A percentile compares a stretch with the other conserved stretches of the same genome.
phyloP scores from a whole-genome alignment of 2,329 filamentous ascomycete species.

The Simplicillium sp. region DNA sequence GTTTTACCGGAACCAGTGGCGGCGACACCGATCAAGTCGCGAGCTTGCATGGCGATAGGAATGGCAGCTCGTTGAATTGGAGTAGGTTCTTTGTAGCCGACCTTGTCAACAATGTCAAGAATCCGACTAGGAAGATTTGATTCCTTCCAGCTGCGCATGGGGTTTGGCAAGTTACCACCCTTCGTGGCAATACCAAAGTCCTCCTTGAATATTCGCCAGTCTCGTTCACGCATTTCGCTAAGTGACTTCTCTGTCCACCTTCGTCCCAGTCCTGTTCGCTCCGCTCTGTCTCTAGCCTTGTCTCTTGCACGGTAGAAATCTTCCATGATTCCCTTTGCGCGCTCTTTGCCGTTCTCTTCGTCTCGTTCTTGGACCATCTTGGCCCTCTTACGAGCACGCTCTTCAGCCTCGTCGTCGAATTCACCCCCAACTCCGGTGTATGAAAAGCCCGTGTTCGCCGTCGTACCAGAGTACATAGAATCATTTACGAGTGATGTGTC shows the following conservation, averaged over 20 bases:
- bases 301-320: slow-evolving; percentile 58
- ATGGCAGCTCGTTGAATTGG: slow-evolving; percentile 92
- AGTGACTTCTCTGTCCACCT: slow-evolving; percentile 94
- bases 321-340: slow-evolving; percentile 73
- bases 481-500: slow-evolving; percentile 67
- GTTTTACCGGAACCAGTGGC: slow-evolving; percentile 98
- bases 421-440: slow-evolving; percentile 40
- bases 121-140: slow-evolving; percentile 69
- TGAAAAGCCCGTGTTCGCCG: slow-evolving; percentile 19
- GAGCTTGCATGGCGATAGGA: slow-evolving; percentile 82
- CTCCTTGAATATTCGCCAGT: slow-evolving; percentile 99
- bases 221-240: slow-evolving; percentile 89
- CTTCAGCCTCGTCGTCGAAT: slow-evolving; percentile 46
- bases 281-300: slow-evolving; percentile 62
- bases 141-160: slow-evolving; percentile 91
- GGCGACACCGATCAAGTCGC: slow-evolving; percentile 96
- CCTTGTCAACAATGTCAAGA: slow-evolving; percentile 70
- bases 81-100: slow-evolving; percentile 86
- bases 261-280: slow-evolving; percentile 70
- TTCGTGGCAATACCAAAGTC: slow-evolving; percentile 96
- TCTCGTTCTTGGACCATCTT: slow-evolving; percentile 67
- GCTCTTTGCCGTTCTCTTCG: slow-evolving; percentile 61
- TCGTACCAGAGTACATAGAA: slow-evolving; percentile 52
- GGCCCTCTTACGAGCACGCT: slow-evolving; percentile 47
- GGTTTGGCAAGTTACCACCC: slow-evolving; percentile 83